Evolutionary conservation across 352 stramenopile species (phyloP), one percentile per base, ranked within the genome.

Genomic region (Pythium insidiosum): DNA sequence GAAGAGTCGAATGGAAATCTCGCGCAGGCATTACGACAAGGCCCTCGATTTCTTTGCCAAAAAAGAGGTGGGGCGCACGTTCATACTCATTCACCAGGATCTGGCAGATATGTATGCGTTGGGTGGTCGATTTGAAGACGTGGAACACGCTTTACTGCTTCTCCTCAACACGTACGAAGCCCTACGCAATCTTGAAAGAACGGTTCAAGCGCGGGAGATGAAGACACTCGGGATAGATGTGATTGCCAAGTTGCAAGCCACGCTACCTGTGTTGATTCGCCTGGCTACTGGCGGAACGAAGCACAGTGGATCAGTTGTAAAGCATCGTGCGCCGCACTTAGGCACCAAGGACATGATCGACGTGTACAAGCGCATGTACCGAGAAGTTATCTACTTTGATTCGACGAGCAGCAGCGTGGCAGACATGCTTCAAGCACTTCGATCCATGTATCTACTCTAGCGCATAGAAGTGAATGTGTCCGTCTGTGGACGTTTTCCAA

Each of bases 301-400:
- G 34, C 42, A 40, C 11, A 28, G 38, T 38, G 6, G n/a, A 1
- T 12, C 5, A 2, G 5, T 30, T 13, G 15, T 38, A 3, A 56
- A 35, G 19, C 69, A 44, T 23, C 58, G 43, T 25, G 34, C 23
- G 15, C n/a, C n/a, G n/a, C n/a, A n/a, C n/a, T n/a, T n/a, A n/a
- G 58, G 61, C 24, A 41, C 52, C 6, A 68, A 67, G 22, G 52
- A 28, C 33, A 74, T 70, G 51, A 82, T 79, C 0, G 66, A 82
- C 3, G 62, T 75, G 46, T 92, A 86, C 54, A 92, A 92, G 63
- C 59, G 65, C 22, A 89, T 92, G 80, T 92, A 92, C 67, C 85
- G 85, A 35, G 73, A 88, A 43, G 68, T 84, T 28, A 84, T 92
- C 37, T 88, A 88, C 52, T 84, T 75, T 24, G 68, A 78, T 39